Conservation (phyloP, 805 yeast genomes). For the Metschnikowia noctiluminum region DNA sequence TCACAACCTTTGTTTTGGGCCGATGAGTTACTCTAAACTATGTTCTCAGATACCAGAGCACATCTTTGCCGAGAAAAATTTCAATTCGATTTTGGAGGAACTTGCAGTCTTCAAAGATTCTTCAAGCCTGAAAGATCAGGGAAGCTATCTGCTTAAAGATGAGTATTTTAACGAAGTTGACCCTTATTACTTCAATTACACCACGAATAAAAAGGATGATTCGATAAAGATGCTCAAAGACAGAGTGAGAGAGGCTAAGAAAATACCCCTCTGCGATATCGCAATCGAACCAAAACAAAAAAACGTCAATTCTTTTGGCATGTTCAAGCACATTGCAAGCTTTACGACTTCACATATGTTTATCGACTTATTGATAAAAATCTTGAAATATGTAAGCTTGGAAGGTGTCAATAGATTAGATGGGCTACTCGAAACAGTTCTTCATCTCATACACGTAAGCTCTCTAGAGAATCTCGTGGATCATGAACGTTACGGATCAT, state of each 20-base stretch:
- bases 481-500: conserved; percentile 26
- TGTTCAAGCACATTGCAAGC: conserved; percentile 44
- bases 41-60: conserved; percentile 72
- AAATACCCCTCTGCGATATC: conserved; percentile 42
- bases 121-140: conserved; percentile 33
- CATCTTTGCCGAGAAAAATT: conserved; percentile 64
- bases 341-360: conserved; percentile 55
- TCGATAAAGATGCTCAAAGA: conserved; percentile 65
- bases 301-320: conserved; percentile 27
- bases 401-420: conserved; percentile 47
- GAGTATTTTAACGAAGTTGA: conserved; percentile 32
- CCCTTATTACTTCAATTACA: conserved; percentile 77
- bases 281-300: conserved; percentile 55
- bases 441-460: conserved; percentile 69
- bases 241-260: conserved; percentile 38
- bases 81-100: conserved; percentile 49
- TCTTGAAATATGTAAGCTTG: conserved; percentile 38
- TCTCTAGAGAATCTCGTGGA: conserved; percentile 32
- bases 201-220: conserved; percentile 78
- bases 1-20: conserved; percentile 77
- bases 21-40: conserved; percentile 67
- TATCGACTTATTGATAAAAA: conserved; percentile 48
- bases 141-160: conserved; percentile 36
- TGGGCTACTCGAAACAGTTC: conserved; percentile 50
- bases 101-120: conserved; percentile 35